Conservation (phyloP, 2,329 filamentous ascomycete species). For the Colletotrichum liriopes region DNA sequence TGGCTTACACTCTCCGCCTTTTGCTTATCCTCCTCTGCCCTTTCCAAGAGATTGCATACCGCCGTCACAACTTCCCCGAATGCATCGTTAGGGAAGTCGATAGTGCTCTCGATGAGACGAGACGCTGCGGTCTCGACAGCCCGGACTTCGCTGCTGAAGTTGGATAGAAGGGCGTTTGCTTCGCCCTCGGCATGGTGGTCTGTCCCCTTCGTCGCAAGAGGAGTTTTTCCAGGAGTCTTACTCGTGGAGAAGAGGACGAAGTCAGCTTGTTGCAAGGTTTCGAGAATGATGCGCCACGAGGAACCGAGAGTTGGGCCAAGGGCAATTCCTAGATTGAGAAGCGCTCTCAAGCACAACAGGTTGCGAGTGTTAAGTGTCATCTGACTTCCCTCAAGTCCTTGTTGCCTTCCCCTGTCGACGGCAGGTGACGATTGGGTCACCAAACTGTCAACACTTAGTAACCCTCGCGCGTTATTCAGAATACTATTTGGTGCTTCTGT, state of each 20-base stretch:
- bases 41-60: conserved; percentile 79
- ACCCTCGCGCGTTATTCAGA: conserved; percentile 78
- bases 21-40: conserved; percentile 48
- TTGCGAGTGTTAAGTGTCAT: conserved; percentile 87
- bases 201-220: conserved; percentile 61
- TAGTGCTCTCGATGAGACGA: conserved; percentile 90
- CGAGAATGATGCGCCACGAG: conserved; percentile 92
- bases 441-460: conserved; percentile 82
- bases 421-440: conserved; percentile 71
- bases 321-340: conserved; percentile 96
- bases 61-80: conserved; percentile 85
- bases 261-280: conserved; percentile 93
- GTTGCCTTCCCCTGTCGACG: conserved; percentile 72
- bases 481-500: conserved; percentile 62
- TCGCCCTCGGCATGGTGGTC: conserved; percentile 69
- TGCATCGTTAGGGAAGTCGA: conserved; percentile 87
- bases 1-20: conserved; percentile 51
- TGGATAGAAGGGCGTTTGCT: conserved; percentile 68
- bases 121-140: conserved; percentile 91
- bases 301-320: conserved; percentile 87
- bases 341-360: conserved; percentile 87
- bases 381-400: conserved; percentile 68
- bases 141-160: conserved; percentile 85
- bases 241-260: conserved; percentile 81
- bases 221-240: conserved; percentile 67